Evolutionary conservation across 1,284 basidiomycete species (phyloP).

Genomic region (Leccinum holopus): DNA sequence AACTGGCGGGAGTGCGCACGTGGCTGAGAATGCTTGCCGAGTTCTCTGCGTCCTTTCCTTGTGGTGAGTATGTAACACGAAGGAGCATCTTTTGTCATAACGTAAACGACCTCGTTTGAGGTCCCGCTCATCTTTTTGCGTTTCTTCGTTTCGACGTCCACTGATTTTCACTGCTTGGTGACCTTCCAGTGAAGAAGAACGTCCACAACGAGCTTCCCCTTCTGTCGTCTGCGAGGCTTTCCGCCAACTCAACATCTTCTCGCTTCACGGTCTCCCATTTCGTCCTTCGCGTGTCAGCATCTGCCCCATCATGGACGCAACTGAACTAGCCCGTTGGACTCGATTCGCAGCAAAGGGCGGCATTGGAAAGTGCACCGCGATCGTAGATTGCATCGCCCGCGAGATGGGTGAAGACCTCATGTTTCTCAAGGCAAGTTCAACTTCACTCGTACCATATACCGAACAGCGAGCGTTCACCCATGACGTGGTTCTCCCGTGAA

Average conservation of each 20-base stretch:
- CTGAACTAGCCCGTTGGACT: slow-evolving; percentile 74
- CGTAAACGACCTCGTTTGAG: background rate
- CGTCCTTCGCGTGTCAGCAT: background rate
- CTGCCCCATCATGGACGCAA: slow-evolving; percentile 55
- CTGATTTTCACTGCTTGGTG: too few relatives aligned
- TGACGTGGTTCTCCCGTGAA: background rate
- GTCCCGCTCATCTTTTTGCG: background rate
- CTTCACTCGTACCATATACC: background rate
- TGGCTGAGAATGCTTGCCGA: too few relatives aligned
- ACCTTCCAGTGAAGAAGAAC: too few relatives aligned
- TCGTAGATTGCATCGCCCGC: slow-evolving; percentile 76
- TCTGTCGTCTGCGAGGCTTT: too few relatives aligned
- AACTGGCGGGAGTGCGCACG: too few relatives aligned
- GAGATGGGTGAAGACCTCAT: slow-evolving; percentile 74
- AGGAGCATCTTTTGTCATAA: background rate
- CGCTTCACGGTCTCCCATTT: slow-evolving; percentile 23
- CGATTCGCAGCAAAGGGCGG: too few relatives aligned
- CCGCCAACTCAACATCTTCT: too few relatives aligned
- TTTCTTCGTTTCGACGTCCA: too few relatives aligned
- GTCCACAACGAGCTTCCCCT: too few relatives aligned
- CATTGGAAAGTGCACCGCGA: slow-evolving; percentile 38
- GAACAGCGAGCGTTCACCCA: background rate
- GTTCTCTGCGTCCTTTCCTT: background rate
- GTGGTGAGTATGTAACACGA: too few relatives aligned
- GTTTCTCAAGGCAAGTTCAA: slow-evolving; percentile 69